Conservation (phyloP, 106 monocot genomes). For the Posidonia australis region DNA sequence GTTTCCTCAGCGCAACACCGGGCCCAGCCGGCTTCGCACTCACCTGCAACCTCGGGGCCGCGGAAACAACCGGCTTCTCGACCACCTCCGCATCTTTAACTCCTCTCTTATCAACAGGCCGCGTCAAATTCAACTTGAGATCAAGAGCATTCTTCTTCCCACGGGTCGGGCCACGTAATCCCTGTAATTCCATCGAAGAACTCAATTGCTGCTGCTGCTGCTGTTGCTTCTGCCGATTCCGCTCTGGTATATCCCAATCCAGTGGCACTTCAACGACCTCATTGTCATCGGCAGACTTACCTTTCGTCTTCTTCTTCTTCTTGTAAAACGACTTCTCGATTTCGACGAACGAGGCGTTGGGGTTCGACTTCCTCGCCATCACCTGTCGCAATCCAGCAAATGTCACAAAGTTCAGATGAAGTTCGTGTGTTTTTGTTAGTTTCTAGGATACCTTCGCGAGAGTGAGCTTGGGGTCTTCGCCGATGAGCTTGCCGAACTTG, state of each 20-base stretch:
- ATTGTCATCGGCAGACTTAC: slow-evolving; percentile 15
- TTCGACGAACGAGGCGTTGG: slow-evolving; percentile 61
- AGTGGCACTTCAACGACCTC: slow-evolving; percentile 6
- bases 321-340: slow-evolving; percentile 53
- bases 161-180: slow-evolving; percentile 4
- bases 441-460: slow-evolving; percentile 57
- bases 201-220: background rate
- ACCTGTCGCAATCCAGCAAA: slow-evolving; percentile 29
- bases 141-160: background rate
- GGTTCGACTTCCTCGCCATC: slow-evolving; percentile 57
- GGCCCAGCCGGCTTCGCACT: slow-evolving; percentile 6
- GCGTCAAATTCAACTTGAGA: slow-evolving; percentile 5
- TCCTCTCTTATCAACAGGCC: slow-evolving; percentile 23
- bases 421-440: no score
- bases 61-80: background rate
- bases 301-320: slow-evolving; percentile 34
- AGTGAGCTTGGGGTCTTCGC: slow-evolving; percentile 87
- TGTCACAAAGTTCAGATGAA: background rate
- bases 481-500: slow-evolving; percentile 76
- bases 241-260: background rate
- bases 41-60: background rate
- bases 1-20: slow-evolving; percentile 54
- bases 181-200: slow-evolving; percentile 5
- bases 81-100: slow-evolving; percentile 5
- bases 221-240: background rate